Conservation (phyloP, 371 early-diverging fungal genomes). For the Apophysomyces trapeziformis region DNA sequence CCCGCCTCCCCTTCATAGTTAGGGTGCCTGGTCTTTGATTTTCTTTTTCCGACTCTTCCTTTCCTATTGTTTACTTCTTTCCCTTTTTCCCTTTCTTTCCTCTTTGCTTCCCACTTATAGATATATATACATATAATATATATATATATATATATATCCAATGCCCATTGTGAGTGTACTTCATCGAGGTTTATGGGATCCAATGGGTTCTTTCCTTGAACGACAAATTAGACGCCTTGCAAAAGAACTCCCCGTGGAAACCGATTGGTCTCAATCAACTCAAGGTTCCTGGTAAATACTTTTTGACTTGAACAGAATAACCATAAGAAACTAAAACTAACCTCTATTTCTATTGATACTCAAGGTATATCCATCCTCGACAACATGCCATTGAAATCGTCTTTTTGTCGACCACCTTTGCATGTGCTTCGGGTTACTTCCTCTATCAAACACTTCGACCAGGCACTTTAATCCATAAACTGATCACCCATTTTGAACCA, state of each 20-base stretch:
- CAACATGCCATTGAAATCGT: conserved; percentile 64
- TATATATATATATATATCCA: too few species aligned
- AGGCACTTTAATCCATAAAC: conserved; percentile 37
- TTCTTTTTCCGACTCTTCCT: conserved; percentile 1
- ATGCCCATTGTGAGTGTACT: conserved; percentile 8
- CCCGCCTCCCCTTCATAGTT: not conserved
- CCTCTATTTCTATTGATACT: not conserved
- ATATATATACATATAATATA: too few species aligned
- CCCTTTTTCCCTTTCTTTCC: not conserved
- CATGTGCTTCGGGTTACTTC: conserved; percentile 44
- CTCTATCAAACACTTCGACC: conserved; percentile 47
- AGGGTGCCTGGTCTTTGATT: conserved; percentile 1
- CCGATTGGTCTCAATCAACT: conserved; percentile 57
- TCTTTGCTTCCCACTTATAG: not conserved
- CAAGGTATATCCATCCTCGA: conserved; percentile 63
- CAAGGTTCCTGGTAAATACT: conserved; percentile 57
- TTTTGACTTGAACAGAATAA: not conserved
- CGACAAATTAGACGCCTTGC: conserved; percentile 46
- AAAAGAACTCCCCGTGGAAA: conserved; percentile 58
- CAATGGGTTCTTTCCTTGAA: conserved; percentile 35
- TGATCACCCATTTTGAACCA: conserved; percentile 36
- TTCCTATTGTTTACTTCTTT: conserved; percentile 2
- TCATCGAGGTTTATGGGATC: conserved; percentile 26
- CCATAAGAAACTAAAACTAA: not conserved
- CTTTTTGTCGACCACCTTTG: conserved; percentile 53